A percentile compares a stretch with the other conserved stretches of the same genome.
phyloP scores from a whole-genome alignment of 2,329 filamentous ascomycete genomes.

The Sclerotinia spermophila region DNA sequence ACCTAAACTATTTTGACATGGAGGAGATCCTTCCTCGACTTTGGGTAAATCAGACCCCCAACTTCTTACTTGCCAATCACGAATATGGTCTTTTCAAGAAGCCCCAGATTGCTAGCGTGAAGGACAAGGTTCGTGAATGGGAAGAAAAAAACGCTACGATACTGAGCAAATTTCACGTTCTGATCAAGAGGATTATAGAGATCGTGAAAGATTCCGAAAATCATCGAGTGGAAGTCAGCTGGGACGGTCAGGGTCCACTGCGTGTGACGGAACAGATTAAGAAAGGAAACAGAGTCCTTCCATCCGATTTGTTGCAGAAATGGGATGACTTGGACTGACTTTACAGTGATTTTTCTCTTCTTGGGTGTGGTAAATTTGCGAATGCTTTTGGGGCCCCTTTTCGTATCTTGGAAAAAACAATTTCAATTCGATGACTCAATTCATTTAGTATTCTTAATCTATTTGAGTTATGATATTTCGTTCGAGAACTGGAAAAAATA shows the following conservation, averaged over 20 bases:
- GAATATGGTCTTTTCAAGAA: constrained; percentile 41
- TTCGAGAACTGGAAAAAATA: neutral
- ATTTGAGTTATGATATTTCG: neutral
- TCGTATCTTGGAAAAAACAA: neutral
- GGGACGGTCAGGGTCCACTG: constrained; percentile 23
- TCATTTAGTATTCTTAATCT: neutral
- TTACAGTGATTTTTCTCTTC: neutral
- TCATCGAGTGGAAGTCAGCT: constrained; percentile 21
- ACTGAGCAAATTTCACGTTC: constrained; percentile 26
- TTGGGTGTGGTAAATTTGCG: neutral
- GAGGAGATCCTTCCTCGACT: constrained; percentile 43
- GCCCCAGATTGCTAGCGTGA: constrained; percentile 23
- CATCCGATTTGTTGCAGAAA: constrained; percentile 24
- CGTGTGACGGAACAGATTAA: constrained; percentile 28
- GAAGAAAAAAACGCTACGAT: constrained; percentile 21
- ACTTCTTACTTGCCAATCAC: constrained; percentile 51
- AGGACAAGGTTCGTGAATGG: constrained; percentile 23
- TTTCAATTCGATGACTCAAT: neutral
- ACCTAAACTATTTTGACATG: constrained; percentile 21
- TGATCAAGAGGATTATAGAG: constrained; percentile 28
- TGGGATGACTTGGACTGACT: neutral
- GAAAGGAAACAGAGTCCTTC: constrained; percentile 26
- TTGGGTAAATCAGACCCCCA: constrained; percentile 50
- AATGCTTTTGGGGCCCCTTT: accelerated
- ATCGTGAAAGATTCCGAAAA: constrained; percentile 24